Evolutionary conservation across 768 basidiomycete genomes (phyloP).

Genomic region (Kwoniella pini): DNA sequence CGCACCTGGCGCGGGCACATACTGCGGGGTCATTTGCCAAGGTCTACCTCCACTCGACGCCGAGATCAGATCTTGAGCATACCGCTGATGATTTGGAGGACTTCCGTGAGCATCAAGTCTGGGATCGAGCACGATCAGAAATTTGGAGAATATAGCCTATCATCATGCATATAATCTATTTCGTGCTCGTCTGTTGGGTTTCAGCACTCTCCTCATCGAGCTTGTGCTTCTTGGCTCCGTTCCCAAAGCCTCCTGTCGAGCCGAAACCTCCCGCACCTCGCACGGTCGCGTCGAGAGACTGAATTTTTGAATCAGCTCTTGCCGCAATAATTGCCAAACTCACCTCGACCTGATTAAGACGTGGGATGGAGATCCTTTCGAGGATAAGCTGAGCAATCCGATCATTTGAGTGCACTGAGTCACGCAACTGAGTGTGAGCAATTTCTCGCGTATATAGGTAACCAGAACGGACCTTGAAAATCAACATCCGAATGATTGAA

Average conservation of each 20-base stretch:
- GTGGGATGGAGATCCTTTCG: constrained; percentile 83
- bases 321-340: constrained; percentile 37
- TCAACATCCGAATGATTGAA: constrained; percentile 89
- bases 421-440: neutral
- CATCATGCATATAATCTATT: too few species aligned
- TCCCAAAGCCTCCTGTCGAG: constrained; percentile 75
- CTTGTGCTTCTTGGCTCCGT: constrained; percentile 17
- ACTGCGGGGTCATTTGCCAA: constrained; percentile 57
- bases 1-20: constrained; percentile 60
- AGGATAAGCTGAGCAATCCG: constrained; percentile 91
- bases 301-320: constrained; percentile 9
- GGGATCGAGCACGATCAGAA: constrained; percentile 56
- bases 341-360: constrained; percentile 79
- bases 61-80: constrained; percentile 40
- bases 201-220: constrained; percentile 3
- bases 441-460: neutral
- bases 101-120: constrained; percentile 53
- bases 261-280: constrained; percentile 87
- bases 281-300: constrained; percentile 82
- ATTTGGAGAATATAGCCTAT: constrained; percentile 56
- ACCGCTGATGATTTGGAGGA: constrained; percentile 29
- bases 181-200: neutral
- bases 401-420: constrained; percentile 81
- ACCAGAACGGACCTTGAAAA: constrained; percentile 74
- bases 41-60: constrained; percentile 54